A percentile compares a stretch with the other conserved stretches of the same genome.
Conservation (phyloP, 805 yeast genomes). For the Cyberlindnera americana region DNA sequence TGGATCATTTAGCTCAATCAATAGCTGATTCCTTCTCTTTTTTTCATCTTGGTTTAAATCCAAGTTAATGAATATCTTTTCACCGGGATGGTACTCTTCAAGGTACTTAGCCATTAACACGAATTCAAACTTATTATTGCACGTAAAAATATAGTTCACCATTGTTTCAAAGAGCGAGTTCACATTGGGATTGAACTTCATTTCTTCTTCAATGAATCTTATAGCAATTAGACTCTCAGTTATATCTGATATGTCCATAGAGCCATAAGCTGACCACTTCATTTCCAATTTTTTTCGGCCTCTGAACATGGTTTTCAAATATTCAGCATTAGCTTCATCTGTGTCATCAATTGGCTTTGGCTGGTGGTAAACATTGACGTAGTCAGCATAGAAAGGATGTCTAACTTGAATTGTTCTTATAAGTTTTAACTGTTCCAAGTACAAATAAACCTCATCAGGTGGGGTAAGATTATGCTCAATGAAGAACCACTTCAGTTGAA, state of each 20-base stretch:
- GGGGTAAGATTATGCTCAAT: background rate
- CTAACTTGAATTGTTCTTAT: background rate
- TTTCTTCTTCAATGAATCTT: constrained; percentile 3
- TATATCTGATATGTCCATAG: background rate
- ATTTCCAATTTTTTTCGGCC: constrained; percentile 5
- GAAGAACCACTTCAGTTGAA: constrained; percentile 1
- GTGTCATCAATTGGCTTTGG: background rate
- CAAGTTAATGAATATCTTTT: no score
- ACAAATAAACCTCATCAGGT: background rate
- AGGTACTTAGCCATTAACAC: constrained; percentile 1
- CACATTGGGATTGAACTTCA: background rate
- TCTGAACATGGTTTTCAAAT: no score
- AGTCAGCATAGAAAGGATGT: constrained; percentile 8
- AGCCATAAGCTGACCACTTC: constrained; percentile 6
- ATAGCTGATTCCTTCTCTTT: no score
- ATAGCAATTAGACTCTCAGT: constrained; percentile 1
- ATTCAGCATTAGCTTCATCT: no score
- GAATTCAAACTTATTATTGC: background rate
- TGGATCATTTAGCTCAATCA: no score
- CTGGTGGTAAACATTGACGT: background rate
- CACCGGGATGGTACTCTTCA: background rate
- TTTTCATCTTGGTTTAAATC: background rate
- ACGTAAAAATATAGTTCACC: constrained; percentile 3
- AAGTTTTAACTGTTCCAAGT: constrained; percentile 1
- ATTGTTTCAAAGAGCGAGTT: background rate